Evolutionary conservation across 345 rosid species (phyloP).

Genomic region (Ceriops zippeliana): DNA sequence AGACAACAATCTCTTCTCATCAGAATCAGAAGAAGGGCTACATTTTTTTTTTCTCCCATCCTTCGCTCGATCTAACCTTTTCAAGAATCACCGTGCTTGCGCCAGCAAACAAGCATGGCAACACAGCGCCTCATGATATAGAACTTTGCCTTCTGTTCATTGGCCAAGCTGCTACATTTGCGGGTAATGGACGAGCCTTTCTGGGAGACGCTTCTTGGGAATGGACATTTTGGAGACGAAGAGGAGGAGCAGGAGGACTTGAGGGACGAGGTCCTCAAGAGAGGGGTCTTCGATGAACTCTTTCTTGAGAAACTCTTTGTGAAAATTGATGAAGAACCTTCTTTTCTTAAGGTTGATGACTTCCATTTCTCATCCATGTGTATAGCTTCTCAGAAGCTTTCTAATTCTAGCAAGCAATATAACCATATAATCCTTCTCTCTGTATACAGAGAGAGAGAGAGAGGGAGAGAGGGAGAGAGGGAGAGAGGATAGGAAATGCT

Average conservation of each 20-base stretch:
- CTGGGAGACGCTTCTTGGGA: slow-evolving; percentile 50
- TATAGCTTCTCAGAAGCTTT: neutral
- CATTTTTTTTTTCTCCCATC: neutral
- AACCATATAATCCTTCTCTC: neutral
- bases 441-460: neutral
- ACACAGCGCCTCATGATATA: slow-evolving; percentile 97
- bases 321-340: slow-evolving; percentile 37
- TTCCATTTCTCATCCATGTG: slow-evolving; percentile 87
- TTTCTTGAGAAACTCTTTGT: slow-evolving; percentile 69
- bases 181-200: slow-evolving; percentile 57
- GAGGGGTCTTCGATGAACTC: slow-evolving; percentile 57
- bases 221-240: slow-evolving; percentile 48
- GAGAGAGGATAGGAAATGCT: slow-evolving; percentile 6
- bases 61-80: neutral
- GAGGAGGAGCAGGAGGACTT: slow-evolving; percentile 22
- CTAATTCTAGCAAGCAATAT: too few relatives aligned
- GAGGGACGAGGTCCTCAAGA: slow-evolving; percentile 56
- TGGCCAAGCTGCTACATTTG: slow-evolving; percentile 83
- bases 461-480: neutral
- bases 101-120: slow-evolving; percentile 99
- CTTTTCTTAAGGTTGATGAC: slow-evolving; percentile 43
- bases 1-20: slow-evolving; percentile 13
- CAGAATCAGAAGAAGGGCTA: slow-evolving; percentile 12
- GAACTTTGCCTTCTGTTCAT: slow-evolving; percentile 93
- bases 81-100: slow-evolving; percentile 83